Conservation (phyloP, 495 filamentous ascomycete genomes). For the Cercophora newfieldiana region DNA sequence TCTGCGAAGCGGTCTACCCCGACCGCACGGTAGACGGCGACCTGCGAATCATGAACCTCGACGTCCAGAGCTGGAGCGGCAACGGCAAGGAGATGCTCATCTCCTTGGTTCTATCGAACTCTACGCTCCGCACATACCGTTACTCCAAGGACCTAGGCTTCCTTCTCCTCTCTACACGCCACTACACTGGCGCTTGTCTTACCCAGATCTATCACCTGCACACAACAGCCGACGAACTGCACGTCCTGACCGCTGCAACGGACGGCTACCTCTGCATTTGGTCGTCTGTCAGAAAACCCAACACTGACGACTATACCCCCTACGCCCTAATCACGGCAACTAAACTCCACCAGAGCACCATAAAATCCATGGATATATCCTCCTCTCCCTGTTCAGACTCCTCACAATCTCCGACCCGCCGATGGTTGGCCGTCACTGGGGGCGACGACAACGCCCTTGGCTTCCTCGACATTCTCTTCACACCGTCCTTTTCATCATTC, state of each 20-base stretch:
- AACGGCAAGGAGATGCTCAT: slow-evolving; percentile 55
- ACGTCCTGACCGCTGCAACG: slow-evolving; percentile 54
- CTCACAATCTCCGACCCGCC: slow-evolving; percentile 16
- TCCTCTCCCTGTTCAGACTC: slow-evolving; percentile 14
- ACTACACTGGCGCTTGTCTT: slow-evolving; percentile 77
- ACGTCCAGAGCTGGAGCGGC: slow-evolving; percentile 39
- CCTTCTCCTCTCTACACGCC: slow-evolving; percentile 53
- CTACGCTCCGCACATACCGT: slow-evolving; percentile 64
- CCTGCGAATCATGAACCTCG: slow-evolving; percentile 75
- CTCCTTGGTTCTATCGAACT: slow-evolving; percentile 75
- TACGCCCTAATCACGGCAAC: slow-evolving; percentile 25
- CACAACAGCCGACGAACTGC: slow-evolving; percentile 34
- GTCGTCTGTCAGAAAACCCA: neutral
- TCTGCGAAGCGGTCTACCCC: slow-evolving; percentile 62
- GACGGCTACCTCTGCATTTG: slow-evolving; percentile 49
- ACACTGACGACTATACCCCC: neutral
- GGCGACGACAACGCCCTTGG: slow-evolving; percentile 82
- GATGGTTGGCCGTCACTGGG: slow-evolving; percentile 64
- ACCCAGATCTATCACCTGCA: slow-evolving; percentile 63
- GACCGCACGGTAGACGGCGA: slow-evolving; percentile 63
- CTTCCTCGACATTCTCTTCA: slow-evolving; percentile 49
- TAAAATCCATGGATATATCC: slow-evolving; percentile 58
- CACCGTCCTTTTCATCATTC: slow-evolving; percentile 6
- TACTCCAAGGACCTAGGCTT: slow-evolving; percentile 55
- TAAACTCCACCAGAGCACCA: slow-evolving; percentile 71